A percentile compares a stretch with the other conserved stretches of the same genome.
Evolutionary conservation across 352 stramenopile species (phyloP).

Genomic region (Globisporangium barbulae): DNA sequence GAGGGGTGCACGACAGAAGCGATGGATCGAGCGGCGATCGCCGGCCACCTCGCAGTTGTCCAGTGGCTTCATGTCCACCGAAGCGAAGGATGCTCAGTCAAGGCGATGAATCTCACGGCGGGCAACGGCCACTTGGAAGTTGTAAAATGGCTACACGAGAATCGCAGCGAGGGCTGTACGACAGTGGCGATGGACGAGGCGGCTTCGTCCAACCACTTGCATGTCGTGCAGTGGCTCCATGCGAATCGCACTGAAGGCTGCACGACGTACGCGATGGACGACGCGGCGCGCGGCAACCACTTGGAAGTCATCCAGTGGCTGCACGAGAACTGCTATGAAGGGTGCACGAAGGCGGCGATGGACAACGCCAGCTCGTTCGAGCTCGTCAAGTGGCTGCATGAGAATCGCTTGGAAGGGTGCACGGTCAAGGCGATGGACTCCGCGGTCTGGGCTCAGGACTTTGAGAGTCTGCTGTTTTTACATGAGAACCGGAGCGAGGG

Average conservation of each 20-base stretch:
- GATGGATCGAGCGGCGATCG: conserved; percentile 1
- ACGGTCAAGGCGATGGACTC: conserved; percentile 1
- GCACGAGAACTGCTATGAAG: background rate
- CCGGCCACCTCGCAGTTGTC: background rate
- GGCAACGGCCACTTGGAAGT: background rate
- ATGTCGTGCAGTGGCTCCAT: conserved; percentile 3
- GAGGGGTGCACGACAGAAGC: conserved; percentile 7
- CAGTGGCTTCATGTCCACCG: background rate
- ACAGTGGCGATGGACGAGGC: background rate
- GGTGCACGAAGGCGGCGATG: conserved; percentile 3
- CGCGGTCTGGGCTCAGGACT: background rate
- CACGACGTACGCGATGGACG: conserved; percentile 2
- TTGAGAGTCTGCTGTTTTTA: background rate
- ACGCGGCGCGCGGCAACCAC: background rate
- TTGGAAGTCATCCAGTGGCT: conserved; percentile 2
- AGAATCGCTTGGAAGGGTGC: conserved; percentile 2
- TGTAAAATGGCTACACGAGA: background rate
- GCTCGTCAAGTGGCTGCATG: conserved; percentile 1
- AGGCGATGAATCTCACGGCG: conserved; percentile 4
- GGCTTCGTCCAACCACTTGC: conserved; percentile 1
- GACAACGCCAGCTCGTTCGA: conserved; percentile 1
- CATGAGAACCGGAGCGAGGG: background rate
- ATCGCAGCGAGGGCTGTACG: background rate
- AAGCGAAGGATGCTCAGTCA: conserved; percentile 3
- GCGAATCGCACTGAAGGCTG: background rate